Percentiles rank a stretch among this genome's conserved stretches.
phyloP scores from a whole-genome alignment of 495 filamentous ascomycete species.

The Penicillium bovifimosum region DNA sequence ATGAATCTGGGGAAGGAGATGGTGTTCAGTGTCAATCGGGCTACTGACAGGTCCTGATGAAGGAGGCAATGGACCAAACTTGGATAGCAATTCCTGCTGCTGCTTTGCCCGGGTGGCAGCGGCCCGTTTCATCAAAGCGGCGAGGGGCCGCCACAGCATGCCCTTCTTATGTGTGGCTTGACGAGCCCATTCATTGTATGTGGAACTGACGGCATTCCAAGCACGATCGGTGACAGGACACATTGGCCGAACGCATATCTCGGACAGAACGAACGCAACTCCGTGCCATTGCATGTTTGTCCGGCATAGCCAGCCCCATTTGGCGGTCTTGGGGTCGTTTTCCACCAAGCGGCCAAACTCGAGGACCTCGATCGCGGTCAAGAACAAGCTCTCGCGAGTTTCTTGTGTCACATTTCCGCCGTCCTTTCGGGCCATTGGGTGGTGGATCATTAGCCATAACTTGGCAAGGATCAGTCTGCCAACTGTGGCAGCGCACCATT shows the following conservation, averaged over 20 bases:
- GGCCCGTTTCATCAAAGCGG: slow-evolving; percentile 66
- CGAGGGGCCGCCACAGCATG: slow-evolving; percentile 69
- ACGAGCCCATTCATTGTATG: slow-evolving; percentile 51
- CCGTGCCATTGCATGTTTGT: slow-evolving; percentile 83
- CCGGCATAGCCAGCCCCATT: slow-evolving; percentile 78
- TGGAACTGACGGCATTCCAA: slow-evolving; percentile 65
- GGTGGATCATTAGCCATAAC: slow-evolving; percentile 58
- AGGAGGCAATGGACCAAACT: slow-evolving; percentile 13
- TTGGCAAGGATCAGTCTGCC: slow-evolving; percentile 64
- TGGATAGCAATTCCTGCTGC: slow-evolving; percentile 24
- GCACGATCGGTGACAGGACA: slow-evolving; percentile 70
- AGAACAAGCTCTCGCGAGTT: slow-evolving; percentile 66
- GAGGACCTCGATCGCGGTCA: slow-evolving; percentile 68
- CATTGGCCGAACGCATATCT: slow-evolving; percentile 66
- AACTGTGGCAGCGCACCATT: slow-evolving; percentile 67
- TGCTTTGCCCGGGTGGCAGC: slow-evolving; percentile 29
- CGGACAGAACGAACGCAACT: slow-evolving; percentile 66
- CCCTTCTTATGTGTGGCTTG: slow-evolving; percentile 51
- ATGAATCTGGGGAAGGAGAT: slow-evolving; percentile 16
- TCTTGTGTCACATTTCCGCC: slow-evolving; percentile 43
- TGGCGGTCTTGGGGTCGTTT: slow-evolving; percentile 53
- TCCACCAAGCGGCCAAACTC: slow-evolving; percentile 65
- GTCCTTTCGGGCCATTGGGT: slow-evolving; percentile 49
- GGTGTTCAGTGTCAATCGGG: slow-evolving; percentile 3
- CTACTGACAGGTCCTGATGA: neutral